Percentiles rank a stretch among this genome's conserved stretches.
Conservation (phyloP, 345 rosid species). For the Arabis hirsuta region DNA sequence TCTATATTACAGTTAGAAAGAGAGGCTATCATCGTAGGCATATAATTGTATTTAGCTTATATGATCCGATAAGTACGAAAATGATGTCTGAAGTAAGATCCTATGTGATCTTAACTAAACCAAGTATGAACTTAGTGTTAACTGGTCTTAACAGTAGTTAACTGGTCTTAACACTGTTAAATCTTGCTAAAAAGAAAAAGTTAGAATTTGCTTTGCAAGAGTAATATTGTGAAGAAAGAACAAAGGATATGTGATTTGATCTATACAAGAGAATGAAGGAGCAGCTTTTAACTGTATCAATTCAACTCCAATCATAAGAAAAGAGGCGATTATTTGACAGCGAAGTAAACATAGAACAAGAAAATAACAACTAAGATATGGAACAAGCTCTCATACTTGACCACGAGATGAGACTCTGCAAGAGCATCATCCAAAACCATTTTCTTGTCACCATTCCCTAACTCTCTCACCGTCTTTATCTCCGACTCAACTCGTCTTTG, state of each 20-base stretch:
- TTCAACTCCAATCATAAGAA: slow-evolving; percentile 4
- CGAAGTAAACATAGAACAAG: slow-evolving; percentile 42
- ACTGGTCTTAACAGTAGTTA: not conserved
- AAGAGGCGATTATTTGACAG: slow-evolving; percentile 1
- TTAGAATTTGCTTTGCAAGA: slow-evolving; percentile 8
- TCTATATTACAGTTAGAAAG: not conserved
- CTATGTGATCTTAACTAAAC: slow-evolving; percentile 1
- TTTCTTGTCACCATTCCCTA: slow-evolving; percentile 34
- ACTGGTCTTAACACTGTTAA: not conserved
- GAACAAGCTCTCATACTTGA: slow-evolving; percentile 45
- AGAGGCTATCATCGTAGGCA: slow-evolving; percentile 21
- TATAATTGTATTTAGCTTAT: slow-evolving; percentile 25
- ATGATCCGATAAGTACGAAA: slow-evolving; percentile 12
- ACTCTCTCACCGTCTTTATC: slow-evolving; percentile 37
- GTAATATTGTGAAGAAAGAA: slow-evolving; percentile 24
- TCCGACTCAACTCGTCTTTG: slow-evolving; percentile 41
- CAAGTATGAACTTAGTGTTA: not conserved
- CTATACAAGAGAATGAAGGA: slow-evolving; percentile 27
- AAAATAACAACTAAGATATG: slow-evolving; percentile 47
- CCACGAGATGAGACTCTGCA: slow-evolving; percentile 35
- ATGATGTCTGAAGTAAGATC: not conserved
- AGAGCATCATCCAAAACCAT: slow-evolving; percentile 28
- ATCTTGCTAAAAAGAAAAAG: not conserved
- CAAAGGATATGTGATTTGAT: slow-evolving; percentile 11
- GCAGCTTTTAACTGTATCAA: not conserved